Percentiles rank a stretch among this genome's conserved stretches.
These are phyloP conservation scores for Fusarium equiseti DNA, from an alignment of 2,329 filamentous ascomycete species.

Conservation along the genomic window DNA sequence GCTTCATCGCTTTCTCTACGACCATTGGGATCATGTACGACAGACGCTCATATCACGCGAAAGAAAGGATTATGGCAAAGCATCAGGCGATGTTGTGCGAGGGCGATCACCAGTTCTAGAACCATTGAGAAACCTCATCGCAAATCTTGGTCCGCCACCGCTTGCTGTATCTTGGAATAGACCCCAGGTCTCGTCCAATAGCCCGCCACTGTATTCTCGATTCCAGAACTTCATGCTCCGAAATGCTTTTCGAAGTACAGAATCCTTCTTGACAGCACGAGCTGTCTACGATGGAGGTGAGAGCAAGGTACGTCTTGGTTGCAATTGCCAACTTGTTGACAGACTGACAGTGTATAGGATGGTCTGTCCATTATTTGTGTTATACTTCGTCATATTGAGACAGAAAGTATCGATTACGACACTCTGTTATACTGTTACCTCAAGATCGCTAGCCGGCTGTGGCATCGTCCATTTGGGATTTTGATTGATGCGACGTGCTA, in stretches of 20 bases:
- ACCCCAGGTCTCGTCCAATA: constrained; percentile 73
- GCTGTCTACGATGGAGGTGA: constrained; percentile 79
- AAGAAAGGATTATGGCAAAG: constrained; percentile 66
- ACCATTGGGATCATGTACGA: constrained; percentile 77
- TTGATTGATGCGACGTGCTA: constrained; percentile 79
- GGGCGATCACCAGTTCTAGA: constrained; percentile 69
- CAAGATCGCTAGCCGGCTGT: constrained; percentile 77
- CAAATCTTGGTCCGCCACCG: constrained; percentile 74
- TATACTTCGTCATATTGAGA: constrained; percentile 75
- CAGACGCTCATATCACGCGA: constrained; percentile 73
- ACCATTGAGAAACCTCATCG: constrained; percentile 70
- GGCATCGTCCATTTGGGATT: constrained; percentile 76
- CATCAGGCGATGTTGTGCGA: constrained; percentile 65
- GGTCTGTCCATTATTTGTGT: constrained; percentile 76
- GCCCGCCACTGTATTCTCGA: constrained; percentile 72
- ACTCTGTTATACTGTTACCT: constrained; percentile 75
- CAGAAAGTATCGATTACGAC: constrained; percentile 74
- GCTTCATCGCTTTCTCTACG: constrained; percentile 76
- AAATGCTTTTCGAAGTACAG: constrained; percentile 74
- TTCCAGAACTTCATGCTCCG: constrained; percentile 81
- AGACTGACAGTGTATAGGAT: constrained; percentile 60
- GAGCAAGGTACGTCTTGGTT: constrained; percentile 65
- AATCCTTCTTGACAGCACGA: constrained; percentile 72
- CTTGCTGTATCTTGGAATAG: constrained; percentile 77
- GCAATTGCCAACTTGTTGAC: not conserved